Base-by-base conservation (phyloP, 805 yeast species). In the Clavispora carvajalis region DNA sequence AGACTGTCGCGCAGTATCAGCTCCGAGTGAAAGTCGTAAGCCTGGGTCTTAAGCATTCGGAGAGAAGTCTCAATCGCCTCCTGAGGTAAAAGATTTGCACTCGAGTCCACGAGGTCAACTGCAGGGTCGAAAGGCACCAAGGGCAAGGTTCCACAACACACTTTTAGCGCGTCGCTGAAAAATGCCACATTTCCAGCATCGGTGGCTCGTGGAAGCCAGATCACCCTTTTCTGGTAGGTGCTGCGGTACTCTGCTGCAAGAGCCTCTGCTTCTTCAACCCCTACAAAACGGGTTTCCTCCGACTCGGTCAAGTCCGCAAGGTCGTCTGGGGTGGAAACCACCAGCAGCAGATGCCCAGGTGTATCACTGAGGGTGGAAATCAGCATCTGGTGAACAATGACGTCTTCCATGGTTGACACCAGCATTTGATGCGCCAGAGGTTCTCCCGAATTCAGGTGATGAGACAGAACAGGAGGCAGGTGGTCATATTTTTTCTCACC, bases 151-250 rank as follows among this genome's bases (percentile, higher is more conserved):
- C 71, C 69, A 47, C 87, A 77, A 48, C 75, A 78, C 1, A 82
- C 64, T 48, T 80, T 74, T 38, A 85, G 60, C 24, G 77, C 76
- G 23, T 78, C 74, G 51, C 81, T 79, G 58, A 77, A 80, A 59
- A 71, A 85, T 7, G 82, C 61, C 12, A 80, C 57, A 37, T 73
- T 73, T 16, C 79, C 82, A 38, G 69, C 73, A 10, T 69, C 65
- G 1, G 82, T 74, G n/a, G 74, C 61, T 36, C 74, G 71, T 0
- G 88, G 84, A 0, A 80, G 58, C 90, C 91, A 84, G 4, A 59
- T 43, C 10, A 63, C 58, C n/a, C 49, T 50, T 22, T 43, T 52
- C 22, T 52, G 46, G 30, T 54, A 41, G 5, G 40, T 36, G 11
- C 39, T 38, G 22, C 52, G 53, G 40, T 57, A 58, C 12, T 55